Evolutionary conservation across 2,329 filamentous ascomycete genomes (phyloP).

Genomic region (Colletotrichum cordylinicola): DNA sequence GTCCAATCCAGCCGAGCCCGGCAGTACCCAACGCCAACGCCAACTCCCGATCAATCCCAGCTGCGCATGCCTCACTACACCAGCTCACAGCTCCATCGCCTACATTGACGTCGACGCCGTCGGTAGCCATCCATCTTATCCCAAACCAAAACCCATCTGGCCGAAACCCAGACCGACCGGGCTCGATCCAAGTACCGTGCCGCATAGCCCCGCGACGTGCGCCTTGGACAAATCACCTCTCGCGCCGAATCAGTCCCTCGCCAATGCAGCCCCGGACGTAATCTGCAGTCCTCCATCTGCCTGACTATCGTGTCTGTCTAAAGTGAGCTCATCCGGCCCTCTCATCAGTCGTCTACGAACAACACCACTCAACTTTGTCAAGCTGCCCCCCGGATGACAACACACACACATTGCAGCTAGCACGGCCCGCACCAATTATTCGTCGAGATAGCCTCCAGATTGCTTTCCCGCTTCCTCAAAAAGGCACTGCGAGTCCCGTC

Average conservation of each 20-base stretch:
- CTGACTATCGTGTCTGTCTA: neutral
- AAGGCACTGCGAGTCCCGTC: constrained; percentile 6
- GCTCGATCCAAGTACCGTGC: neutral
- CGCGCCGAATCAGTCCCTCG: neutral
- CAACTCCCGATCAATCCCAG: neutral
- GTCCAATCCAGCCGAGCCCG: neutral
- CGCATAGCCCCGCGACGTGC: neutral
- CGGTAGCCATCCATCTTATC: neutral
- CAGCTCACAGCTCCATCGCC: neutral
- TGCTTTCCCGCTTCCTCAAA: constrained; percentile 12
- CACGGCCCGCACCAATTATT: neutral
- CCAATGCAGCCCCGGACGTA: neutral
- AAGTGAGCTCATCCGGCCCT: constrained; percentile 8
- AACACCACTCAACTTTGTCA: neutral
- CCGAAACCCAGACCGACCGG: neutral
- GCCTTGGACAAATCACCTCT: constrained; percentile 3
- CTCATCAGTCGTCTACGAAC: neutral
- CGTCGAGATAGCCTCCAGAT: neutral
- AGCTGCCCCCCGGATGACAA: constrained; percentile 3
- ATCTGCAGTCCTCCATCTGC: neutral
- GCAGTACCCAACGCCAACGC: neutral
- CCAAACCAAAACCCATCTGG: neutral
- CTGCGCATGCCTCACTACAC: neutral
- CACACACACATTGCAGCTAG: neutral
- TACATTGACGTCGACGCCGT: neutral